These are phyloP conservation scores for Cryphonectria naterciae DNA, from an alignment of 2,329 filamentous ascomycete genomes.

Conservation along the genomic window DNA sequence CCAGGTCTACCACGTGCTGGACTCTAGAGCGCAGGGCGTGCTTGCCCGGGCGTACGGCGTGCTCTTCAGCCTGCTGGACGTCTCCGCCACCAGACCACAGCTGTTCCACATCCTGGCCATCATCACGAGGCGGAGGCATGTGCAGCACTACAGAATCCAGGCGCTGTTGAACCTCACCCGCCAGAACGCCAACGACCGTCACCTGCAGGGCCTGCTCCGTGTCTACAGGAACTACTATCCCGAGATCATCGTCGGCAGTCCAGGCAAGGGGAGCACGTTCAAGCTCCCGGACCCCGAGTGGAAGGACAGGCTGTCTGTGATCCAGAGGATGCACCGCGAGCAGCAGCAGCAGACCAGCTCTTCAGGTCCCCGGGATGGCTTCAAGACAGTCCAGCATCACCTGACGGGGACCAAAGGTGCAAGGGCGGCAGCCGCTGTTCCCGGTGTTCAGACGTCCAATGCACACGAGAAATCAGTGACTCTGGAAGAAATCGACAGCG, in stretches of 20 bases:
- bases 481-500: constrained; percentile 78
- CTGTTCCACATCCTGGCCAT: constrained; percentile 79
- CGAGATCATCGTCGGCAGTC: constrained; percentile 79
- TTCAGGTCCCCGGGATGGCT: constrained; percentile 54
- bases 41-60: constrained; percentile 74
- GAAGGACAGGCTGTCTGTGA: constrained; percentile 67
- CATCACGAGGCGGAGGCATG: constrained; percentile 80
- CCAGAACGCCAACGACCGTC: constrained; percentile 72
- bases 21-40: constrained; percentile 55
- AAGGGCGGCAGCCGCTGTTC: constrained; percentile 59
- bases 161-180: constrained; percentile 63
- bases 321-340: constrained; percentile 64
- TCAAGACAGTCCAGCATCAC: constrained; percentile 64
- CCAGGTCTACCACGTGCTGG: constrained; percentile 72
- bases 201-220: constrained; percentile 72
- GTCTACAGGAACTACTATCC: constrained; percentile 93
- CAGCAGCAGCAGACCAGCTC: constrained; percentile 47
- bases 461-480: constrained; percentile 68
- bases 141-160: constrained; percentile 83
- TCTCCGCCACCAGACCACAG: constrained; percentile 48
- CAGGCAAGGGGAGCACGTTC: constrained; percentile 65
- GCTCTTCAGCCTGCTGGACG: constrained; percentile 78
- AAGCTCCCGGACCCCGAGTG: constrained; percentile 76
- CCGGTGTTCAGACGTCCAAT: constrained; percentile 73
- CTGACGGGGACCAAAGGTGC: constrained; percentile 49